These are phyloP conservation scores for Syzygium oleosum DNA, from an alignment of 345 rosid species.

Conservation along the genomic window DNA sequence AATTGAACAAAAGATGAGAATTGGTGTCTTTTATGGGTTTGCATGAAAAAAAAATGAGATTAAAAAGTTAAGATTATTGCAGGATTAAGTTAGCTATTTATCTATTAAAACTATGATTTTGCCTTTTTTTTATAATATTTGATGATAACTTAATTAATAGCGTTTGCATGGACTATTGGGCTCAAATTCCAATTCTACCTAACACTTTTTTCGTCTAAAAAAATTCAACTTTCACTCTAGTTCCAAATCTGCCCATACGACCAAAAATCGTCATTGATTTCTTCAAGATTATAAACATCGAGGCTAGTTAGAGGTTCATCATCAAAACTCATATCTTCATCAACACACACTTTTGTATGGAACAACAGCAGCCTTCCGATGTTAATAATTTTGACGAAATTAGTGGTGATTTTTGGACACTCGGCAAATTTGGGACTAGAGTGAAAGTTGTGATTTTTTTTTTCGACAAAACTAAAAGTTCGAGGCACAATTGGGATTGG, in stretches of 20 bases:
- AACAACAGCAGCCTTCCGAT: too few relatives aligned
- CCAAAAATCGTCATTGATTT: rapidly evolving
- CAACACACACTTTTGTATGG: too few relatives aligned
- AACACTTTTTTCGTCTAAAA: too few relatives aligned
- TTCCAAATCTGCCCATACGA: too few relatives aligned
- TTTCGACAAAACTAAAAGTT: neutral
- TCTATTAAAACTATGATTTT: too few relatives aligned
- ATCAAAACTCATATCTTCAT: neutral
- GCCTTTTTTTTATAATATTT: too few relatives aligned
- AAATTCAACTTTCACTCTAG: too few relatives aligned
- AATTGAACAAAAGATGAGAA: neutral
- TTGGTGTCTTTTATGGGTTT: neutral
- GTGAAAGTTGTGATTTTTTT: too few relatives aligned
- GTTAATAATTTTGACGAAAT: too few relatives aligned
- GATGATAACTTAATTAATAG: neutral
- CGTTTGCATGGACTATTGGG: neutral
- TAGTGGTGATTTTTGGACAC: too few relatives aligned
- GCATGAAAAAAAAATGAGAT: neutral
- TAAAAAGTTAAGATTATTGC: neutral
- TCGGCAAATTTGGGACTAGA: too few relatives aligned
- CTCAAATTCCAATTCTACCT: too few relatives aligned
- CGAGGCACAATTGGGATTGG: neutral
- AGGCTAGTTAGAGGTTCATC: neutral
- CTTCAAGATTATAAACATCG: rapidly evolving
- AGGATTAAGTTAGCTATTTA: neutral